Conservation (phyloP, 805 yeast species). For the Myxozyma sirexii region DNA sequence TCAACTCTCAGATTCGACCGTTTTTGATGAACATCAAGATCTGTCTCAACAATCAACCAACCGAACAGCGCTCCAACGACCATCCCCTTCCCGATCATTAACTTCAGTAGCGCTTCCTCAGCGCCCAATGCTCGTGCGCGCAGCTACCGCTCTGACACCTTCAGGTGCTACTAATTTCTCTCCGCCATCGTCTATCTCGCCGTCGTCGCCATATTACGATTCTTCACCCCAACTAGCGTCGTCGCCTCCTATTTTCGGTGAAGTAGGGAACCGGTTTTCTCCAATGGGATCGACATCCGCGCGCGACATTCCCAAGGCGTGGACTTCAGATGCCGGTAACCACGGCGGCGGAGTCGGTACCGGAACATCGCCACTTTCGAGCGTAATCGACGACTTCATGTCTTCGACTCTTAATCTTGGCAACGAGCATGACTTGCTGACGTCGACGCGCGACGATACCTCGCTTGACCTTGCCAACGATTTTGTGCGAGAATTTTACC, state of each 20-base stretch:
- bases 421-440: slow-evolving; percentile 2
- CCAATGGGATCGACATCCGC: not conserved
- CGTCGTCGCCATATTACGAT: slow-evolving; percentile 24
- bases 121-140: slow-evolving; percentile 4
- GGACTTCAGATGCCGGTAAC: slow-evolving; percentile 22
- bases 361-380: slow-evolving; percentile 10
- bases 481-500: slow-evolving; percentile 30
- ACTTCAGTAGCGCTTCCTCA: slow-evolving; percentile 11
- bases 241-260: slow-evolving; percentile 27
- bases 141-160: slow-evolving; percentile 14
- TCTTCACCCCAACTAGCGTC: slow-evolving; percentile 29
- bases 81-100: not conserved
- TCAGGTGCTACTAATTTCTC: slow-evolving; percentile 9
- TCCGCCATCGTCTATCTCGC: slow-evolving; percentile 18
- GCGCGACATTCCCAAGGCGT: slow-evolving; percentile 14
- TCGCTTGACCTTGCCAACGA: slow-evolving; percentile 20
- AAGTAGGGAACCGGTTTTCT: not conserved
- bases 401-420: slow-evolving; percentile 21
- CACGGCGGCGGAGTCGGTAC: not conserved
- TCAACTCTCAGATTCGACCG: not conserved
- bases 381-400: slow-evolving; percentile 25
- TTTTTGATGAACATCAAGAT: not conserved
- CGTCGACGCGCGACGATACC: slow-evolving; percentile 1
- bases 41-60: not conserved
- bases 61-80: not conserved